These are phyloP conservation scores for Atractiella rhizophila DNA, from an alignment of 768 basidiomycete species.

Conservation along the genomic window DNA sequence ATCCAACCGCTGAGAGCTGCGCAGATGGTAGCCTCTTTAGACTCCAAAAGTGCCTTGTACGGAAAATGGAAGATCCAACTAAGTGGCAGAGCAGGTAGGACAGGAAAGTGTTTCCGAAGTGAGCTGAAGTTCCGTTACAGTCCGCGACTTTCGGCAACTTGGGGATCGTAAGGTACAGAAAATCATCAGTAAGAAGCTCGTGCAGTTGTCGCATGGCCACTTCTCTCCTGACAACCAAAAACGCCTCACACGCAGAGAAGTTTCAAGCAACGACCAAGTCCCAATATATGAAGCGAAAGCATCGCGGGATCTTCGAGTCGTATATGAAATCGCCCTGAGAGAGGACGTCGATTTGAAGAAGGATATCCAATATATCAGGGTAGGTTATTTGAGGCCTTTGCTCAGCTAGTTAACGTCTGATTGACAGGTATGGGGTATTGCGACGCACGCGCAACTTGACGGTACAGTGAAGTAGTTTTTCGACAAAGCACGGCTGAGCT, in stretches of 20 bases:
- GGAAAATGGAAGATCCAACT: too few relatives aligned
- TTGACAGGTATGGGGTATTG: slow-evolving; percentile 3
- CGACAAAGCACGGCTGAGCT: background rate
- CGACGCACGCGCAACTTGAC: slow-evolving; percentile 4
- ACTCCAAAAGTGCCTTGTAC: too few relatives aligned
- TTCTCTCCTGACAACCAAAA: slow-evolving; percentile 6
- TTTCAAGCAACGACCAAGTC: background rate
- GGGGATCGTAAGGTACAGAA: background rate
- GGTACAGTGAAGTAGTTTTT: background rate
- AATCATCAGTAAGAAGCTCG: slow-evolving; percentile 3
- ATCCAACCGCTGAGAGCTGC: too few relatives aligned
- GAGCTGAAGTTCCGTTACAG: too few relatives aligned
- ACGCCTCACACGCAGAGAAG: background rate
- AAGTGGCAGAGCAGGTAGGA: too few relatives aligned
- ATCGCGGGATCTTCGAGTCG: slow-evolving; percentile 1
- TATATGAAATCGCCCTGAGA: background rate
- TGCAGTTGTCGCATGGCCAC: slow-evolving; percentile 1
- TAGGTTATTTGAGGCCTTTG: background rate
- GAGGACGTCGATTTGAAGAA: background rate
- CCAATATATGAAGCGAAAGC: slow-evolving; percentile 9
- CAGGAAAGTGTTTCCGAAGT: too few relatives aligned
- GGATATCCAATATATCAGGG: background rate
- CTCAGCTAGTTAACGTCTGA: background rate
- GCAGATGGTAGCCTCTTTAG: too few relatives aligned
- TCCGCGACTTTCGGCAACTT: background rate